Evolutionary conservation across 208 protist species (phyloP).

Genomic region (Trypanosoma avium): DNA sequence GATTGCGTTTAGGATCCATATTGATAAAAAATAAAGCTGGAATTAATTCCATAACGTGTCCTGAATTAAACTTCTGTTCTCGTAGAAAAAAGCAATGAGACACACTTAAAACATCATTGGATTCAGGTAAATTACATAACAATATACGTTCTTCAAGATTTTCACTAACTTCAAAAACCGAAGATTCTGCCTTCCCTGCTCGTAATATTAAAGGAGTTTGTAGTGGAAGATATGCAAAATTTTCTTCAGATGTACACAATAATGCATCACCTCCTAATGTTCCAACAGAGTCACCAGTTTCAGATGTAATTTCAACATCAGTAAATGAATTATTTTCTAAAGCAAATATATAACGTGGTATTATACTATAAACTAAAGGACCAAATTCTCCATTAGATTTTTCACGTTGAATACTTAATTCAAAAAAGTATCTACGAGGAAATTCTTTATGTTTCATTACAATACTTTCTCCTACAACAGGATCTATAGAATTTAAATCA

Average conservation of each 20-base stretch:
- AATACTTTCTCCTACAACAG: constrained; percentile 14
- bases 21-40: constrained; percentile 23
- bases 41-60: constrained; percentile 17
- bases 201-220: constrained; percentile 9
- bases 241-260: constrained; percentile 2
- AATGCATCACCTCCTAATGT: constrained; percentile 18
- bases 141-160: constrained; percentile 11
- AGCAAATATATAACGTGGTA: constrained; percentile 22
- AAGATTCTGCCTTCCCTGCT: constrained; percentile 1
- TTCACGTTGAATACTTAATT: constrained; percentile 19
- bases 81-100: constrained; percentile 25
- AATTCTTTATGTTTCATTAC: constrained; percentile 27
- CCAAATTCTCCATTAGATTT: not conserved
- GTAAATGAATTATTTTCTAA: constrained; percentile 22
- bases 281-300: constrained; percentile 25
- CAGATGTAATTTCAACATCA: constrained; percentile 26
- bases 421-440: constrained; percentile 28
- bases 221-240: constrained; percentile 35
- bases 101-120: not conserved
- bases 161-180: constrained; percentile 21
- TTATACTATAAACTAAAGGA: constrained; percentile 6
- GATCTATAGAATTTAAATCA: constrained; percentile 11
- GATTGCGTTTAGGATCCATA: not conserved
- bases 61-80: not conserved
- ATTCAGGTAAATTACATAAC: not conserved